A percentile compares a stretch with the other conserved stretches of the same genome.
Evolutionary conservation across 2,329 filamentous ascomycete genomes (phyloP).

Genomic region (Nigrospora sphaerica): DNA sequence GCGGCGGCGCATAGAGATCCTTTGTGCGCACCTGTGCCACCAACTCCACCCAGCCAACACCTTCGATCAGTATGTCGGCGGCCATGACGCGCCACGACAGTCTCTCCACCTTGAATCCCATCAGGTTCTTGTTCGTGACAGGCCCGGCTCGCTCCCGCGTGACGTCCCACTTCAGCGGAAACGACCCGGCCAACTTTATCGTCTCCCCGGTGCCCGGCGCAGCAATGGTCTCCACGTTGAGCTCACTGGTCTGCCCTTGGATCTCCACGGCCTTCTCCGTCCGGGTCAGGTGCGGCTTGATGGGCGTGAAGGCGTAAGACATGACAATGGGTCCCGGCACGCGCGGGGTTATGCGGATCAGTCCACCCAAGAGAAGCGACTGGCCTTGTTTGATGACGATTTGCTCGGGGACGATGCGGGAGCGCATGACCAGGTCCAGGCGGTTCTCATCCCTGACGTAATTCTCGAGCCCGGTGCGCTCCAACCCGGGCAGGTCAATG

Average conservation of each 20-base stretch:
- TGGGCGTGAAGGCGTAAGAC: constrained; percentile 78
- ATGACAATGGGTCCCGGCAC: constrained; percentile 60
- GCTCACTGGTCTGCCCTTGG: constrained; percentile 55
- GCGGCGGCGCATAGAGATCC: constrained; percentile 27
- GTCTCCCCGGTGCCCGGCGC: constrained; percentile 47
- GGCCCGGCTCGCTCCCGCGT: constrained; percentile 73
- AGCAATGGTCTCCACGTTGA: constrained; percentile 57
- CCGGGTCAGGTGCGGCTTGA: constrained; percentile 68
- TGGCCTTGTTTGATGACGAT: constrained; percentile 65
- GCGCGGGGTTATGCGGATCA: constrained; percentile 79
- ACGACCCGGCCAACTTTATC: constrained; percentile 66
- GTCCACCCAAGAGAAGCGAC: constrained; percentile 76
- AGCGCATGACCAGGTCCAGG: constrained; percentile 68
- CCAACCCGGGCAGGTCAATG: constrained; percentile 84
- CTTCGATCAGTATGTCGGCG: constrained; percentile 82
- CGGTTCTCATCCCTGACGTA: constrained; percentile 63
- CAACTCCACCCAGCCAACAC: constrained; percentile 89
- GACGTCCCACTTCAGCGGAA: constrained; percentile 72
- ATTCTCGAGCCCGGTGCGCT: constrained; percentile 63
- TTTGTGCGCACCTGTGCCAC: constrained; percentile 69
- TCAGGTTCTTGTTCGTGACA: constrained; percentile 56
- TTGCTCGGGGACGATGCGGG: constrained; percentile 67
- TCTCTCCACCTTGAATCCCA: constrained; percentile 55
- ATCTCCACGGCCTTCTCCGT: constrained; percentile 74
- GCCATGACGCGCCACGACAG: constrained; percentile 76